phyloP scores from a whole-genome alignment of 2,329 filamentous ascomycete genomes.

The Aspergillus neoniger region DNA sequence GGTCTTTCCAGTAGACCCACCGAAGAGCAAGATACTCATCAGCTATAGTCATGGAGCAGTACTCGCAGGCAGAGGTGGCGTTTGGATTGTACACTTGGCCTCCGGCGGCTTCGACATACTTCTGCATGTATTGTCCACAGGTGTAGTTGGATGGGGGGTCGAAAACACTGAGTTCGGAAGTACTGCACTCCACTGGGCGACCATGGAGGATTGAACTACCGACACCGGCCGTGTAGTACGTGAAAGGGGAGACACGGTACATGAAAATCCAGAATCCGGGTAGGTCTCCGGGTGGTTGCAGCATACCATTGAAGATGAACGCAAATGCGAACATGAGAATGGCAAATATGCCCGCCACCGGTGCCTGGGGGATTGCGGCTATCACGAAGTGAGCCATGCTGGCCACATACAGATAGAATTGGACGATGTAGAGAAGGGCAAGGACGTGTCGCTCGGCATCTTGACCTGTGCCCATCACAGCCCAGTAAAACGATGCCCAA shows the following conservation, averaged over 20 bases:
- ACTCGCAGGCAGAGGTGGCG: conserved; percentile 5
- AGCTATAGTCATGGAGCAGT: conserved; percentile 1
- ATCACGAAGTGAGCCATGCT: conserved; percentile 82
- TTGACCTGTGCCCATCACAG: conserved; percentile 65
- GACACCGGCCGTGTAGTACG: conserved; percentile 22
- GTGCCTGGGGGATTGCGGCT: conserved; percentile 71
- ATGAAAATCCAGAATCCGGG: conserved; percentile 68
- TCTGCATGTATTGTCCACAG: conserved; percentile 7
- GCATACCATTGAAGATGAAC: conserved; percentile 73
- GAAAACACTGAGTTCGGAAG: conserved; percentile 3
- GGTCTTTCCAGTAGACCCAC: conserved; percentile 7
- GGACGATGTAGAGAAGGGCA: conserved; percentile 74
- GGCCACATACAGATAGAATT: conserved; percentile 76
- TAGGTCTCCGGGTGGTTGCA: conserved; percentile 65
- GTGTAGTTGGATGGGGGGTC: conserved; percentile 3
- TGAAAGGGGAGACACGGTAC: conserved; percentile 62
- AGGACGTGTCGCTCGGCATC: conserved; percentile 67
- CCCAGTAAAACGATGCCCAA: conserved; percentile 83
- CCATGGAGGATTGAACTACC: not conserved
- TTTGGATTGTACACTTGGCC: conserved; percentile 1
- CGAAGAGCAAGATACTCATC: conserved; percentile 4
- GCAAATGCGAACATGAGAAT: conserved; percentile 79
- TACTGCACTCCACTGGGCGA: conserved; percentile 2
- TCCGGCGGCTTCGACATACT: not conserved
- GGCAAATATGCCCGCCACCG: conserved; percentile 73